Evolutionary conservation across 257 asterid genomes (phyloP).

Genomic region (Petrea volubilis): DNA sequence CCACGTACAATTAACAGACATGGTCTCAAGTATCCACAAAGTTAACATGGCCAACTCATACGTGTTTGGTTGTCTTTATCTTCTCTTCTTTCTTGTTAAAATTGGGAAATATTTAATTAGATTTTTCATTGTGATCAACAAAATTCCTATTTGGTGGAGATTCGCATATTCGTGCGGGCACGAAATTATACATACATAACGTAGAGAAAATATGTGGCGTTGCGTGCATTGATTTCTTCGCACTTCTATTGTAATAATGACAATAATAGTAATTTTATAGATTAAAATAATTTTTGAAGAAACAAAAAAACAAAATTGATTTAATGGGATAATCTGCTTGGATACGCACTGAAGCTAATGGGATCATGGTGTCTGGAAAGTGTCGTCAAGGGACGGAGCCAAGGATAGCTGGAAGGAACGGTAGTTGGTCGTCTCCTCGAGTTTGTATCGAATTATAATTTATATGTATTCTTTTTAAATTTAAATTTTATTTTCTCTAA

Average conservation of each 20-base stretch:
- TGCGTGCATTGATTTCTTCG: background rate
- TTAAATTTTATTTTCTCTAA: too few species aligned
- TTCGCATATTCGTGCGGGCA: constrained; percentile 23
- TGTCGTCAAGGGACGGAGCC: too few species aligned
- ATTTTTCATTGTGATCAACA: background rate
- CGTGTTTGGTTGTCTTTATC: constrained; percentile 20
- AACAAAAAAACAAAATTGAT: too few species aligned
- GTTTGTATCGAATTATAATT: too few species aligned
- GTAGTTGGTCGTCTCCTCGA: too few species aligned
- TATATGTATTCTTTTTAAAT: too few species aligned
- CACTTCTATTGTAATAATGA: background rate
- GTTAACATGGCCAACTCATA: constrained; percentile 42
- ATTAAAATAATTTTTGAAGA: too few species aligned
- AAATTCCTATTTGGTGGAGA: background rate
- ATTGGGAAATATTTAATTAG: background rate
- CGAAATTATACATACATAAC: constrained; percentile 2
- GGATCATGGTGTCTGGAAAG: constrained; percentile 4
- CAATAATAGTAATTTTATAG: too few species aligned
- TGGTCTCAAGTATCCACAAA: constrained; percentile 19
- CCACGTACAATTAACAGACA: constrained; percentile 20
- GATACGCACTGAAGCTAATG: background rate
- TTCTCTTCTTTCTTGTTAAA: background rate
- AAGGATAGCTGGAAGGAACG: too few species aligned
- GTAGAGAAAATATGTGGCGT: background rate
- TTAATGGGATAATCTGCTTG: too few species aligned